Percentiles rank a stretch among this genome's conserved stretches.
phyloP scores from a whole-genome alignment of 2,329 filamentous ascomycete species.

The Fusarium sulawesiense region DNA sequence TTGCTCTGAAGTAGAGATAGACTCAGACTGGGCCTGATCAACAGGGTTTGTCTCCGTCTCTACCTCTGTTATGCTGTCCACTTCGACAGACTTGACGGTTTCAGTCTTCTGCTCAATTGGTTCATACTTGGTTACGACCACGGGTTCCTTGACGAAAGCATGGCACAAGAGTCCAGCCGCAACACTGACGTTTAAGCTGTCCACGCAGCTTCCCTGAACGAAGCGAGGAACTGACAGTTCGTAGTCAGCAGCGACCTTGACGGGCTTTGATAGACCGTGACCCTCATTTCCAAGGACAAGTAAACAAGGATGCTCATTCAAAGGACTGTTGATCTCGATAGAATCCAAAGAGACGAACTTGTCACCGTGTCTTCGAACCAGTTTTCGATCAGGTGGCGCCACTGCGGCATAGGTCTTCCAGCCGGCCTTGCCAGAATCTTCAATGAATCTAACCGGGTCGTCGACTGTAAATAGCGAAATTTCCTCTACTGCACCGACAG shows the following conservation, averaged over 20 bases:
- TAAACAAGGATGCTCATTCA: conserved; percentile 74
- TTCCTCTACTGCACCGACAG: conserved; percentile 86
- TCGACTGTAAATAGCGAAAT: conserved; percentile 78
- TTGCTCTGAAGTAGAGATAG: background rate
- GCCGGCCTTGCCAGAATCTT: conserved; percentile 73
- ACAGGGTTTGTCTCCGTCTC: background rate
- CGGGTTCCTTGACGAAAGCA: conserved; percentile 67
- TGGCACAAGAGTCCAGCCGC: conserved; percentile 82
- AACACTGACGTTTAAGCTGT: conserved; percentile 94
- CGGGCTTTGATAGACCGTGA: conserved; percentile 72
- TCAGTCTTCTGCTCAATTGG: background rate
- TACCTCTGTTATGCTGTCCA: background rate
- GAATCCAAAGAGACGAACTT: conserved; percentile 63
- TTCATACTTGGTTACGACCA: conserved; percentile 23
- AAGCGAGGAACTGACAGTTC: conserved; percentile 73
- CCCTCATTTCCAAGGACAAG: conserved; percentile 88
- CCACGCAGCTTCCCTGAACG: conserved; percentile 69
- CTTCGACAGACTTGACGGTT: background rate
- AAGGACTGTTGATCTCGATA: conserved; percentile 63
- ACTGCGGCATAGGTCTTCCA: conserved; percentile 89
- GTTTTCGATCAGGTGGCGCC: conserved; percentile 55
- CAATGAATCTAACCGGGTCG: conserved; percentile 76
- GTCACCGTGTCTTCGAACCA: conserved; percentile 50
- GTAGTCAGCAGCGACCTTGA: conserved; percentile 74
- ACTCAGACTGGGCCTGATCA: background rate